Percentiles rank a stretch among this genome's conserved stretches.
These are phyloP conservation scores for Raffaelea albimanens DNA, from an alignment of 2,329 filamentous ascomycete genomes.

Conservation along the genomic window DNA sequence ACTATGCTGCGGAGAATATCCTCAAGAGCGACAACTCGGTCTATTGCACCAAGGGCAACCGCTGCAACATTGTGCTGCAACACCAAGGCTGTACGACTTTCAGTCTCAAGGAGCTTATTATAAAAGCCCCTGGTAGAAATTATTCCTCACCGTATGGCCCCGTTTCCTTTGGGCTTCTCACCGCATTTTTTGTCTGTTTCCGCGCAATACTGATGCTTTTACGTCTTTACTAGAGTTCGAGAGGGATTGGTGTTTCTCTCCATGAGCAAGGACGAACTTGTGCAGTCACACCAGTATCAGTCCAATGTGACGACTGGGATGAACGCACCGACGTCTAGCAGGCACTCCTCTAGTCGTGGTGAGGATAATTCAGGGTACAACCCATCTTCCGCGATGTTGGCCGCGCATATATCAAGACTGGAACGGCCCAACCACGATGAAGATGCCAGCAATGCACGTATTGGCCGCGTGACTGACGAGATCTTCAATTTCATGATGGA, in stretches of 20 bases:
- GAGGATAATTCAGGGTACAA: no score
- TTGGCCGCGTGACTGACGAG: constrained; percentile 27
- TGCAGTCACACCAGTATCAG: constrained; percentile 64
- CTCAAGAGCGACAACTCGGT: constrained; percentile 73
- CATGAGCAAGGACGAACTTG: constrained; percentile 72
- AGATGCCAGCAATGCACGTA: constrained; percentile 10
- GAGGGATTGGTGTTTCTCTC: constrained; percentile 88
- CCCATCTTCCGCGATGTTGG: no score
- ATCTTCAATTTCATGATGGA: constrained; percentile 33
- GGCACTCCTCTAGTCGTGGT: no score
- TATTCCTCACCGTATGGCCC: constrained; percentile 76
- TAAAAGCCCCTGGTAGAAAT: constrained; percentile 71
- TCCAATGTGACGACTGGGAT: not conserved
- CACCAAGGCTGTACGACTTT: constrained; percentile 78
- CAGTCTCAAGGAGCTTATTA: constrained; percentile 73
- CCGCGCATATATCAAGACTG: no score
- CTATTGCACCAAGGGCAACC: constrained; percentile 81
- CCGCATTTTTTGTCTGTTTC: not conserved
- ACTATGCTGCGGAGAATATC: constrained; percentile 68
- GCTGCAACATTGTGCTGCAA: constrained; percentile 76
- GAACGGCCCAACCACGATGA: not conserved
- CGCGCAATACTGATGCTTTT: not conserved
- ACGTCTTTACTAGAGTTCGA: constrained; percentile 53
- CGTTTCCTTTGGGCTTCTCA: not conserved
- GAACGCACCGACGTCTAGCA: not conserved